Evolutionary conservation across 768 basidiomycete genomes (phyloP).

Genomic region (Suillus sp.): DNA sequence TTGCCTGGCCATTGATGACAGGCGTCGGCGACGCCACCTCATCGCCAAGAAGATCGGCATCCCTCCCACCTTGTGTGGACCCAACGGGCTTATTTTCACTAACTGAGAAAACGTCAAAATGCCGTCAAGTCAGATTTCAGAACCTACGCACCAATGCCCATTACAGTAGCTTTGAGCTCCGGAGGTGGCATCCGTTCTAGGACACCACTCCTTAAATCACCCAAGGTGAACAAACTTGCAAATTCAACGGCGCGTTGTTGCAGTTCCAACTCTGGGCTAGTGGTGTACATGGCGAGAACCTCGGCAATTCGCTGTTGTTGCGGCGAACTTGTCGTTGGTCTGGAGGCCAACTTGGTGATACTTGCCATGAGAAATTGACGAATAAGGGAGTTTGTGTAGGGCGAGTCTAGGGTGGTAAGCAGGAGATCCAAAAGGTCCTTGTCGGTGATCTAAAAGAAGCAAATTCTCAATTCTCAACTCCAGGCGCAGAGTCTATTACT

Average conservation of each 20-base stretch:
- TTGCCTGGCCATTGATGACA: constrained; percentile 43
- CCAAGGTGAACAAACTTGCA: constrained; percentile 77
- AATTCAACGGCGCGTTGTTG: constrained; percentile 98
- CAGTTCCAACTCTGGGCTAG: constrained; percentile 89
- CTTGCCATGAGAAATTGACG: constrained; percentile 92
- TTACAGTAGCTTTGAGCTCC: constrained; percentile 94
- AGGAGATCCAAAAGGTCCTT: constrained; percentile 85
- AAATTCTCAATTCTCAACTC: constrained; percentile 2
- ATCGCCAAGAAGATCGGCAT: constrained; percentile 86
- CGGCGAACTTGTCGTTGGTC: constrained; percentile 60
- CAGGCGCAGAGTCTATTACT: constrained; percentile 20
- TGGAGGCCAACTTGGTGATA: constrained; percentile 86
- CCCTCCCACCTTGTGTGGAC: constrained; percentile 76
- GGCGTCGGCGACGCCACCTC: constrained; percentile 53
- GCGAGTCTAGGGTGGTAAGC: constrained; percentile 85
- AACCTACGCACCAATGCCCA: constrained; percentile 74
- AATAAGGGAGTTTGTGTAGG: constrained; percentile 88
- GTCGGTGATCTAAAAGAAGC: constrained; percentile 61
- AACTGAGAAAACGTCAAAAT: constrained; percentile 46
- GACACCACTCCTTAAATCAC: constrained; percentile 79
- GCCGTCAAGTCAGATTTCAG: background rate
- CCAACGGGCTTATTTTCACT: constrained; percentile 98
- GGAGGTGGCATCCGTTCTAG: constrained; percentile 99
- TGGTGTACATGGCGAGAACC: constrained; percentile 78
- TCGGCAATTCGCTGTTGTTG: constrained; percentile 83